Evolutionary conservation across 2,329 filamentous ascomycete genomes (phyloP), one percentile per base, ranked within the genome.

Genomic region (Hymenoscyphus salicellus): DNA sequence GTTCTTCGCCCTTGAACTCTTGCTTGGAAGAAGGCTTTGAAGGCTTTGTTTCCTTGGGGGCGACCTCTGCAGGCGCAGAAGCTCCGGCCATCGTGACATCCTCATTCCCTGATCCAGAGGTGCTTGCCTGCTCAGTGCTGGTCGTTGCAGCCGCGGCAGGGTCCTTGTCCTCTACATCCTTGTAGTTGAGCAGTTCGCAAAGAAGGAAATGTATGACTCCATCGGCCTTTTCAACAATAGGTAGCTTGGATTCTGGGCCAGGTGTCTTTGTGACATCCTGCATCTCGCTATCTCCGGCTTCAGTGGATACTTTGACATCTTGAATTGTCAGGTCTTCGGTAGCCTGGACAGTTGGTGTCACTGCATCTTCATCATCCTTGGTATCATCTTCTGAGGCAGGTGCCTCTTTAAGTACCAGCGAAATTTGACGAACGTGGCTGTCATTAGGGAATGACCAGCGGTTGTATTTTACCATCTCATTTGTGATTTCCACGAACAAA

Each of bases 201-300:
- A 99, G 86, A 26, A 99, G 82, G 77, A 97, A 99, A 73, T 98
- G 92, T 64, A 99, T 89, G 3, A 99, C 92, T 3, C 95, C 95
- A 76, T 98, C 95, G 0, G 94, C 92, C 67, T 95, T 93, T 76
- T 97, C 93, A 5, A 97, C 88, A 14, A 93, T 83, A 0, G 95
- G 94, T 8, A 91, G 82, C 78, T 96, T 97, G 49, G 86, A 78
- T 66, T 97, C 93, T 41, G 79, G 75, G 0, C 79, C 71, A 3
- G 81, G 69, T 36, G 77, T 77, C 76, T 94, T 96, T 2, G 85
- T 81, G 23, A 81, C 83, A 71, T 92, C 89, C 1, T 81, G 76
- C 80, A 87, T 85, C 30, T 86, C 83, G 70, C 85, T 86, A 69
- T 88, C 86, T 57, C 76, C 78, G 11, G 77, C 73, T 72, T 89